These are phyloP conservation scores for Lycium ferocissimum DNA, from an alignment of 257 asterid genomes.

Conservation along the genomic window DNA sequence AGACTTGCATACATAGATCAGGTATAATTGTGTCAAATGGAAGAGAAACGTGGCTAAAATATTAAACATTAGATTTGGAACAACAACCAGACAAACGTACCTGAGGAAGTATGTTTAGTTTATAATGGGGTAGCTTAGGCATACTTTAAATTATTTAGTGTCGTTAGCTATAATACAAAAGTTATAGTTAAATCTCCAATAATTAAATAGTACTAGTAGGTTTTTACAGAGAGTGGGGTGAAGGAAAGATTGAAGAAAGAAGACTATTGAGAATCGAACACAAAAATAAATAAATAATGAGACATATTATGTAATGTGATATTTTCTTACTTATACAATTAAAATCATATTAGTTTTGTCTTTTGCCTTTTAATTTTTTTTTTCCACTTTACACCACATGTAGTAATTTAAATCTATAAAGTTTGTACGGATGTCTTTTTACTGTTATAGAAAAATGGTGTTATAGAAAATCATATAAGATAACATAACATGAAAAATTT, in stretches of 20 bases:
- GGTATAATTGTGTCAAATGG: not conserved
- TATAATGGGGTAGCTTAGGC: not conserved
- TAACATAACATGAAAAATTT: not conserved
- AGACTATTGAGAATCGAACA: not conserved
- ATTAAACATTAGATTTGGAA: slow-evolving; percentile 18
- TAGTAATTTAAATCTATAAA: too few relatives aligned
- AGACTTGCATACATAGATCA: not conserved
- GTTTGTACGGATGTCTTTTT: not conserved
- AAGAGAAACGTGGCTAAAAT: not conserved
- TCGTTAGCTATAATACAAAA: not conserved
- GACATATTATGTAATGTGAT: too few relatives aligned
- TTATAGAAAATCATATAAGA: not conserved
- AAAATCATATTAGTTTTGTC: not conserved
- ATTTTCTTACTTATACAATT: not conserved
- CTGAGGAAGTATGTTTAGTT: not conserved
- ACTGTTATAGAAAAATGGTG: not conserved
- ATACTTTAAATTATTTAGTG: slow-evolving; percentile 16
- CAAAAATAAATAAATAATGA: too few relatives aligned
- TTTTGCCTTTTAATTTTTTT: not conserved
- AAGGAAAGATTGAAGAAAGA: not conserved
- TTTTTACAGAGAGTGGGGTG: not conserved
- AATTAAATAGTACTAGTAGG: slow-evolving; percentile 15
- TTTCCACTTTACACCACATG: not conserved
- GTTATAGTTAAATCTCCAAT: slow-evolving; percentile 17
- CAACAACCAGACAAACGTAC: slow-evolving; percentile 11